These are phyloP conservation scores for Sporothrix brasiliensis DNA, from an alignment of 2,329 filamentous ascomycete genomes.

Conservation along the genomic window DNA sequence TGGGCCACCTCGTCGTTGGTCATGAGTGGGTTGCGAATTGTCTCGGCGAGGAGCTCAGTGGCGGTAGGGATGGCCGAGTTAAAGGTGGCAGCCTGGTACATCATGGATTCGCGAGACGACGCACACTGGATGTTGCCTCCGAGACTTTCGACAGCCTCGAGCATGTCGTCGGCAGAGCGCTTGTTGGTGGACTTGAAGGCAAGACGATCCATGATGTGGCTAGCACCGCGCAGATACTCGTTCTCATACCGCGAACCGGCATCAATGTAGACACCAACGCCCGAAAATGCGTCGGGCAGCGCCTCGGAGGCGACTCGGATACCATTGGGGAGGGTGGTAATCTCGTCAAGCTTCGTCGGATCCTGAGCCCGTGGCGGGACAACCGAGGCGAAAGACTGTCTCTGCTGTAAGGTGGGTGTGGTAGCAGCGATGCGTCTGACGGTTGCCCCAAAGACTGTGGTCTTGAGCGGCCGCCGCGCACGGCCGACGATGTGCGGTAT, in stretches of 20 bases:
- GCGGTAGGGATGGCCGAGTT: conserved; percentile 86
- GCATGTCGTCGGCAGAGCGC: conserved; percentile 77
- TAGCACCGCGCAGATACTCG: conserved; percentile 79
- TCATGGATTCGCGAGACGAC: conserved; percentile 90
- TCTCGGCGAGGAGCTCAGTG: conserved; percentile 85
- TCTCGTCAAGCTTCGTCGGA: conserved; percentile 80
- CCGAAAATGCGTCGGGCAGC: conserved; percentile 89
- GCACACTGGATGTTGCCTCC: conserved; percentile 97
- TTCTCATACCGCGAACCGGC: conserved; percentile 94
- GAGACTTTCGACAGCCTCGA: conserved; percentile 82
- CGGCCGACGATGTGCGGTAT: conserved; percentile 33
- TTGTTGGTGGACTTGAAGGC: conserved; percentile 87
- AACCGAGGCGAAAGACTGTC: conserved; percentile 27
- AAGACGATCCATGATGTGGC: conserved; percentile 92
- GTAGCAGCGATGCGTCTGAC: conserved; percentile 4
- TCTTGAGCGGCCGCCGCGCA: conserved; percentile 25
- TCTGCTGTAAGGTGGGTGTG: background rate
- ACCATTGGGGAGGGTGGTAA: conserved; percentile 89
- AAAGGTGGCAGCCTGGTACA: conserved; percentile 99
- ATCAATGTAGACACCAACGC: conserved; percentile 93
- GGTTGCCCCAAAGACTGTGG: background rate
- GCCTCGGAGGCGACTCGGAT: conserved; percentile 93
- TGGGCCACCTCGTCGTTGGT: conserved; percentile 83
- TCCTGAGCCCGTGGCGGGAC: conserved; percentile 56
- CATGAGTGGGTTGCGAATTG: conserved; percentile 81